Conservation (phyloP, 2,329 filamentous ascomycete species). For the Lachnellula suecica region DNA sequence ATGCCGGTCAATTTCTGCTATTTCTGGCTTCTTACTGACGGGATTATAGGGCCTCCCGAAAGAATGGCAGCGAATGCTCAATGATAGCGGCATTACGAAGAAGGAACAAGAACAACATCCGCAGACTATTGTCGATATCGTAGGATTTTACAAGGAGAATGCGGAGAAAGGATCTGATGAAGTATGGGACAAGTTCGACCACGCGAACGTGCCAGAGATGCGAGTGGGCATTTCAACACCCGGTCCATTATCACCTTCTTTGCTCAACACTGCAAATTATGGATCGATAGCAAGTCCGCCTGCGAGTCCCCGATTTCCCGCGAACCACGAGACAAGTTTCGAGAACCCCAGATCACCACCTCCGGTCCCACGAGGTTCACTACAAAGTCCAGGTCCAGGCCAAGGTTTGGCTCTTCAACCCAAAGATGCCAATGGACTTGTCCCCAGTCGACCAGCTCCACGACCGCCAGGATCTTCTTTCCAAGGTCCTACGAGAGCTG, state of each 20-base stretch:
- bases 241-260: conserved; percentile 29
- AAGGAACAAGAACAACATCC: conserved; percentile 95
- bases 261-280: conserved; percentile 54
- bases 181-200: conserved; percentile 94
- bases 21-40: conserved; percentile 27
- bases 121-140: conserved; percentile 91
- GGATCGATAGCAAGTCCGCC: conserved; percentile 73
- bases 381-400: conserved; percentile 17
- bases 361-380: conserved; percentile 65
- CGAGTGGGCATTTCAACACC: conserved; percentile 38
- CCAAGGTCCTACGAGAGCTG: conserved; percentile 60
- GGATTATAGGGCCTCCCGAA: conserved; percentile 81
- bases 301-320: conserved; percentile 81
- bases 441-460: conserved; percentile 83
- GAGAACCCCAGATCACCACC: conserved; percentile 94
- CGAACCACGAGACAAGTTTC: conserved; percentile 90
- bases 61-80: conserved; percentile 95
- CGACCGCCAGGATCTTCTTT: conserved; percentile 81
- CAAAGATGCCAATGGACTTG: conserved; percentile 58
- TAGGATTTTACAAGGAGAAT: conserved; percentile 96
- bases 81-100: conserved; percentile 93
- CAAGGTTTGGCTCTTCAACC: conserved; percentile 37
- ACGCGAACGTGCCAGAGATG: conserved; percentile 64
- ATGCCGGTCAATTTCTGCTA: not conserved
- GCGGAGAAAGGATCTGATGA: conserved; percentile 74